Evolutionary conservation across 768 basidiomycete species (phyloP).

Genomic region (Agrocybe pediades): DNA sequence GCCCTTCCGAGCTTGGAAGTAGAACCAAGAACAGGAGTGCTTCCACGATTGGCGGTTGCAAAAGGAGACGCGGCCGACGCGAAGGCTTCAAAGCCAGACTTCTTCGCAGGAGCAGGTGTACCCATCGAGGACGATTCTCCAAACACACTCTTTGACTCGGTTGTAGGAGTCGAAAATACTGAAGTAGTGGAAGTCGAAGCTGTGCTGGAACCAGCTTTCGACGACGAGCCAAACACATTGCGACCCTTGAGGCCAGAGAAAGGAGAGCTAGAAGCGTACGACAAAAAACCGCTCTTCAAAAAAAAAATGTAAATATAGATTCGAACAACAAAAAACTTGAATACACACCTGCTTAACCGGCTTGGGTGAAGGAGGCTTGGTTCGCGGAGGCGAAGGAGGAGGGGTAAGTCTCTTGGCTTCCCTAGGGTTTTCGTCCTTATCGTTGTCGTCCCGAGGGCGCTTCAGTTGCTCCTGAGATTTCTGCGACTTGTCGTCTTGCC

Average conservation of each 20-base stretch:
- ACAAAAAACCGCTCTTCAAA: constrained; percentile 71
- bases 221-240: constrained; percentile 49
- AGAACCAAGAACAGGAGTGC: constrained; percentile 54
- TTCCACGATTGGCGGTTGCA: constrained; percentile 46
- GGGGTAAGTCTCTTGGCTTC: constrained; percentile 65
- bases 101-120: constrained; percentile 34
- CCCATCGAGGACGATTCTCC: constrained; percentile 20
- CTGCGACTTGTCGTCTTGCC: constrained; percentile 29
- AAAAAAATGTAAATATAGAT: constrained; percentile 6
- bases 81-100: constrained; percentile 59
- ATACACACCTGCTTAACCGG: constrained; percentile 45
- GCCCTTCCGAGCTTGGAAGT: constrained; percentile 43
- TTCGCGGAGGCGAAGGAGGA: constrained; percentile 56
- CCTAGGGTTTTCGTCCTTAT: constrained; percentile 64
- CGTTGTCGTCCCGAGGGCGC: constrained; percentile 62
- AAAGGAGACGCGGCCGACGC: constrained; percentile 54
- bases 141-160: constrained; percentile 14
- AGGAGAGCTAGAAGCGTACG: constrained; percentile 77
- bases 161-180: constrained; percentile 13
- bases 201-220: constrained; percentile 33
- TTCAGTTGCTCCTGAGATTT: constrained; percentile 46
- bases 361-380: constrained; percentile 34
- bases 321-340: constrained; percentile 2
- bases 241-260: constrained; percentile 76
- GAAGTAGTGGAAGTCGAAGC: constrained; percentile 28